These are phyloP conservation scores for Solanum clarkiae DNA, from an alignment of 257 asterid genomes.

Conservation along the genomic window DNA sequence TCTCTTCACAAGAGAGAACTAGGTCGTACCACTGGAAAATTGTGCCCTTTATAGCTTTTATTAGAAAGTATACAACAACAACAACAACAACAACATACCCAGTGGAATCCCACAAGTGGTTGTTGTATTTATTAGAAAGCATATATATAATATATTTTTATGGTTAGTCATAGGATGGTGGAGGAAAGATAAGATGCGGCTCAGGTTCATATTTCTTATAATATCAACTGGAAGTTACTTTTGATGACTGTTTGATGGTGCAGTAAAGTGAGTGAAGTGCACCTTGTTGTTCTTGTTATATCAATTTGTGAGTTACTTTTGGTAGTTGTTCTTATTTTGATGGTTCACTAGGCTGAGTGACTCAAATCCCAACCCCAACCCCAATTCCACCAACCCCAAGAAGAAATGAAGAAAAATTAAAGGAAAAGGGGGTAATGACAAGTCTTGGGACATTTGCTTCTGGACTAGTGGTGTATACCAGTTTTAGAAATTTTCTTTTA, in stretches of 20 bases:
- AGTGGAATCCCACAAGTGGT: too few relatives aligned
- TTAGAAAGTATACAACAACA: too few relatives aligned
- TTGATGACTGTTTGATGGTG: not conserved
- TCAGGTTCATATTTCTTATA: not conserved
- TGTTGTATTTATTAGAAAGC: not conserved
- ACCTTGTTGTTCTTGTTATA: not conserved
- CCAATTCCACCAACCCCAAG: not conserved
- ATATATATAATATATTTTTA: too few relatives aligned
- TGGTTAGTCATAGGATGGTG: not conserved
- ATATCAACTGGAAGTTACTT: not conserved
- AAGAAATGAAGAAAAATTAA: not conserved
- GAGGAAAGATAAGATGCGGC: not conserved
- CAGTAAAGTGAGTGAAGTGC: not conserved
- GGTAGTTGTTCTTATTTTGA: not conserved
- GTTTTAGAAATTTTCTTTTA: not conserved
- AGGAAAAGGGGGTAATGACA: not conserved
- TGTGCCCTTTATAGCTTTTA: not conserved
- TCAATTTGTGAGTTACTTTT: not conserved
- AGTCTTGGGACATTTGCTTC: not conserved
- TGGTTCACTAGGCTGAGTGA: not conserved
- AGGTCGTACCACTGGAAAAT: not conserved
- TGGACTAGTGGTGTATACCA: not conserved
- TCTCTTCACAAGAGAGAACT: not conserved
- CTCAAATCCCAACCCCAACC: not conserved
- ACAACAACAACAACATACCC: too few relatives aligned